These are phyloP conservation scores for Rostrohypoxylon terebratum DNA, from an alignment of 495 filamentous ascomycete genomes.

Conservation along the genomic window DNA sequence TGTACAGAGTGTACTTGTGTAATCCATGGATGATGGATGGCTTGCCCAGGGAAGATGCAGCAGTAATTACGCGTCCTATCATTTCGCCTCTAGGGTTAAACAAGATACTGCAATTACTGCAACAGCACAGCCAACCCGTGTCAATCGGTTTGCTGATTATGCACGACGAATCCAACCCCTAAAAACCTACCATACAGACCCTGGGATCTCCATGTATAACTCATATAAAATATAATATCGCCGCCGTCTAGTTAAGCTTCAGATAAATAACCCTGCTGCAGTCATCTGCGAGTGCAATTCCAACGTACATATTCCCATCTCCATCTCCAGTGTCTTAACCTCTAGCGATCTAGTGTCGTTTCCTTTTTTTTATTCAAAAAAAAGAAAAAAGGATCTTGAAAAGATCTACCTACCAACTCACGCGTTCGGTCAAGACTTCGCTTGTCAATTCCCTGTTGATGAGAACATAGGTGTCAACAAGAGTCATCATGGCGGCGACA, in stretches of 20 bases:
- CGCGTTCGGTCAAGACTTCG: not conserved
- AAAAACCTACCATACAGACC: not conserved
- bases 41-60: not conserved
- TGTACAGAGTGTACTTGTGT: not conserved
- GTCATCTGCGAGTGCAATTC: slow-evolving; percentile 4
- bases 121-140: too few relatives aligned
- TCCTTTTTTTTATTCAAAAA: not conserved
- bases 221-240: slow-evolving; percentile 1
- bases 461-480: not conserved
- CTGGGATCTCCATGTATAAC: slow-evolving; percentile 7
- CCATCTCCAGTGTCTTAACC: not conserved
- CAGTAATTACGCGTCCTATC: slow-evolving; percentile 3
- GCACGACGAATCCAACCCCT: not conserved
- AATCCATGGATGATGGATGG: too few relatives aligned
- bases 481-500: slow-evolving; percentile 16
- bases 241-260: not conserved
- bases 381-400: not conserved
- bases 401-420: not conserved
- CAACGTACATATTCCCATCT: not conserved
- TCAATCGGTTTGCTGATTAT: slow-evolving; percentile 1
- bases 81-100: not conserved
- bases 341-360: not conserved
- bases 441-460: not conserved
- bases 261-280: slow-evolving; percentile 19
- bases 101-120: slow-evolving; percentile 1